phyloP scores from a whole-genome alignment of 805 yeast genomes.

The Barnettozyma botsteinii region DNA sequence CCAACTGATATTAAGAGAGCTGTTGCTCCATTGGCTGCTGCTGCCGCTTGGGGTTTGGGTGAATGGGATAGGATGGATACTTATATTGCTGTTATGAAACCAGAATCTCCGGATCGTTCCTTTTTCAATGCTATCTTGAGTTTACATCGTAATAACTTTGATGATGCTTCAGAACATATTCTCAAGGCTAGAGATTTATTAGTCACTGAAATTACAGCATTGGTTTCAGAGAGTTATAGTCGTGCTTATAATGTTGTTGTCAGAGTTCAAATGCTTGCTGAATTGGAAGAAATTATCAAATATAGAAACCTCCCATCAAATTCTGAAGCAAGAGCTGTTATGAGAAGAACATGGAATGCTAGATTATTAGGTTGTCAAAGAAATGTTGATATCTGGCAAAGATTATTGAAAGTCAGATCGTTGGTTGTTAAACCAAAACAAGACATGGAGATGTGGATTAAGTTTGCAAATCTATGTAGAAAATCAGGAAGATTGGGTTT shows the following conservation, averaged over 20 bases:
- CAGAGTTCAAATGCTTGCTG: slow-evolving; percentile 95
- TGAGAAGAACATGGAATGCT: slow-evolving; percentile 91
- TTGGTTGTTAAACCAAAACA: slow-evolving; percentile 91
- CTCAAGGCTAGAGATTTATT: slow-evolving; percentile 80
- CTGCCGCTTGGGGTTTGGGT: slow-evolving; percentile 97
- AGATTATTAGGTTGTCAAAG: slow-evolving; percentile 90
- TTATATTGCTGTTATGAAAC: slow-evolving; percentile 83
- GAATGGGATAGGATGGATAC: slow-evolving; percentile 96
- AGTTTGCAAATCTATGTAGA: slow-evolving; percentile 92
- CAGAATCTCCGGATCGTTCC: slow-evolving; percentile 90
- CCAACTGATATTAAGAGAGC: slow-evolving; percentile 68
- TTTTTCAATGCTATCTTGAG: slow-evolving; percentile 89
- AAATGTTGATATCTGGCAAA: slow-evolving; percentile 98
- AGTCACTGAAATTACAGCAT: slow-evolving; percentile 89
- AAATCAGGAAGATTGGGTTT: slow-evolving; percentile 88
- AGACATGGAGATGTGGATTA: slow-evolving; percentile 97
- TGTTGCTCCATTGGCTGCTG: slow-evolving; percentile 97
- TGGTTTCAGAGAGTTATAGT: slow-evolving; percentile 92
- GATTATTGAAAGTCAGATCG: slow-evolving; percentile 89
- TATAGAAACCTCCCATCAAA: slow-evolving; percentile 82
- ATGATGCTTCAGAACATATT: slow-evolving; percentile 73
- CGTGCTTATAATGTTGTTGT: slow-evolving; percentile 97
- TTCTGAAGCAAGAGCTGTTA: slow-evolving; percentile 68
- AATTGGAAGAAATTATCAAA: slow-evolving; percentile 87
- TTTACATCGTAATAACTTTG: slow-evolving; percentile 80